phyloP scores from a whole-genome alignment of 2,329 filamentous ascomycete genomes.

The Clonostachys rhizophaga region DNA sequence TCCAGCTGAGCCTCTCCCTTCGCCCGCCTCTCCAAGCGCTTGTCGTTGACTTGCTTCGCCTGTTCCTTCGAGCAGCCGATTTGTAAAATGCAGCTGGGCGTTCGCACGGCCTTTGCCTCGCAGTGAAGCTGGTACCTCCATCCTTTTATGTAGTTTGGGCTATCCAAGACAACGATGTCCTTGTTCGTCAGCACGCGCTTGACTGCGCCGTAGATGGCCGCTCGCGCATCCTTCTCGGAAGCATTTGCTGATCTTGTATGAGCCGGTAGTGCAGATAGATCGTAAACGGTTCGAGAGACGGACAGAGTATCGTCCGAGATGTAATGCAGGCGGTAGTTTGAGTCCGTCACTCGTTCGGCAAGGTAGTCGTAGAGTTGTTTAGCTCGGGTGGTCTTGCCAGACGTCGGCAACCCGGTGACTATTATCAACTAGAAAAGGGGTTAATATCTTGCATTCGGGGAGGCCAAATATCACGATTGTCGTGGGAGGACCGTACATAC shows the following conservation, averaged over 20 bases:
- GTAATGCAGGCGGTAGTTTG: slow-evolving; percentile 63
- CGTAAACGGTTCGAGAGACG: slow-evolving; percentile 67
- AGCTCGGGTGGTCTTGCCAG: slow-evolving; percentile 64
- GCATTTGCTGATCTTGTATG: slow-evolving; percentile 67
- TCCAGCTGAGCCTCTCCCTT: slow-evolving; percentile 1
- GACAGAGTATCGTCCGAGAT: slow-evolving; percentile 70
- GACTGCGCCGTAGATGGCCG: slow-evolving; percentile 70
- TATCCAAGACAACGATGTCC: slow-evolving; percentile 76
- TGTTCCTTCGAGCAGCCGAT: slow-evolving; percentile 51
- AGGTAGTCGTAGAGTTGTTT: slow-evolving; percentile 64
- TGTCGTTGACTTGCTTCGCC: slow-evolving; percentile 55
- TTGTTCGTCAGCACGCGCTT: slow-evolving; percentile 69
- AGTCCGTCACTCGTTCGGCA: slow-evolving; percentile 44
- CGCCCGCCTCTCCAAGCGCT: slow-evolving; percentile 33
- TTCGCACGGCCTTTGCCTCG: slow-evolving; percentile 75
- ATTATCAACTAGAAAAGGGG: slow-evolving; percentile 52
- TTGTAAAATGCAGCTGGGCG: slow-evolving; percentile 70
- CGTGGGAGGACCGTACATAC: not conserved
- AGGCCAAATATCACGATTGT: too few relatives aligned
- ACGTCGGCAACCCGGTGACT: slow-evolving; percentile 62
- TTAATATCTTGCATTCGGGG: too few relatives aligned
- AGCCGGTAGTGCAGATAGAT: slow-evolving; percentile 51
- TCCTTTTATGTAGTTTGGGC: slow-evolving; percentile 84
- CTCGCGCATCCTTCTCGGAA: slow-evolving; percentile 77
- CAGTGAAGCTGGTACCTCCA: slow-evolving; percentile 85